Evolutionary conservation across 75 land plant species (phyloP).

Genomic region (Isoetes taiwanensis): DNA sequence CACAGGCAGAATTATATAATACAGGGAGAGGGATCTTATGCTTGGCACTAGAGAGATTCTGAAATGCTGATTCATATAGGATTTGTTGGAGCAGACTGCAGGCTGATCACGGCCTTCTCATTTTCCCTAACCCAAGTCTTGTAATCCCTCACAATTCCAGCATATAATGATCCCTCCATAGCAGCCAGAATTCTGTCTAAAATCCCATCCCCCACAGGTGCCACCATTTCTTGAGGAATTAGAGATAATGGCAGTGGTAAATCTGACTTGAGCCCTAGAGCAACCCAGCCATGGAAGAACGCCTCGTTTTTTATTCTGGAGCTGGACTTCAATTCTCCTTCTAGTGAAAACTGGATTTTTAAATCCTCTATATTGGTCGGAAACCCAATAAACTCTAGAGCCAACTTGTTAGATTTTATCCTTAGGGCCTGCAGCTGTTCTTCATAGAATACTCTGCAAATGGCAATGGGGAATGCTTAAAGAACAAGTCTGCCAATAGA

Average conservation of each 20-base stretch:
- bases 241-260: conserved; percentile 31
- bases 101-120: too few relatives aligned
- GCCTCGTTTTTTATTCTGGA: background rate
- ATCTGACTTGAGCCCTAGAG: conserved; percentile 15
- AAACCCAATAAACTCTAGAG: conserved; percentile 26
- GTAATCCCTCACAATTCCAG: conserved; percentile 29
- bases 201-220: conserved; percentile 30
- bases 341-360: conserved; percentile 19
- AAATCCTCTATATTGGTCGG: conserved; percentile 17
- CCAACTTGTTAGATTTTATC: conserved; percentile 24
- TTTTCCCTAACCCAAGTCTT: too few relatives aligned
- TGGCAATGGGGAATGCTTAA: background rate
- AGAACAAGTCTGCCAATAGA: background rate
- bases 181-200: conserved; percentile 34
- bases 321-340: conserved; percentile 18
- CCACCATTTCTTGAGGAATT: conserved; percentile 25
- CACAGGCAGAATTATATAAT: too few relatives aligned
- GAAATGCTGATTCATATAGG: too few relatives aligned
- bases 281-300: conserved; percentile 19
- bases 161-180: conserved; percentile 27
- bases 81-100: too few relatives aligned
- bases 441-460: conserved; percentile 29
- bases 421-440: conserved; percentile 8
- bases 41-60: too few relatives aligned
- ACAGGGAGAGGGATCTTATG: too few relatives aligned